A percentile compares a stretch with the other conserved stretches of the same genome.
Conservation (phyloP, 805 yeast species). For the Candida yuanshanica region DNA sequence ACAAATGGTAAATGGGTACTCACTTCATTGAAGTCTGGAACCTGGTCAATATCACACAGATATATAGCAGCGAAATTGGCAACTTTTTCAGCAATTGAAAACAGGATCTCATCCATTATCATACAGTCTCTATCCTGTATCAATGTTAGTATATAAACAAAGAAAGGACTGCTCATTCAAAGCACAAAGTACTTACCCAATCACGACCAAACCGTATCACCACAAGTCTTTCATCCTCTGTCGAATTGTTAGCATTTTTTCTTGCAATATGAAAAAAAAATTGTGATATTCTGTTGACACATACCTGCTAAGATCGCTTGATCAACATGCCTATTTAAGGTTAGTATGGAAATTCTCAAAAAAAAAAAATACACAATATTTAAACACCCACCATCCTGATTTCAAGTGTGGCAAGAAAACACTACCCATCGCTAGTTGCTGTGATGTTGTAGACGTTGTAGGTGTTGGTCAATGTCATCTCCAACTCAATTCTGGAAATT, state of each 20-base stretch:
- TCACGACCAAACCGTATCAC: slow-evolving; percentile 87
- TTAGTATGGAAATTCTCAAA: slow-evolving; percentile 1
- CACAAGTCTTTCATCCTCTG: slow-evolving; percentile 81
- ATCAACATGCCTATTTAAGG: slow-evolving; percentile 73
- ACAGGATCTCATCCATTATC: slow-evolving; percentile 85
- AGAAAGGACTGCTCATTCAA: too few relatives aligned
- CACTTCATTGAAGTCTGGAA: slow-evolving; percentile 76
- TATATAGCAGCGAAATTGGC: slow-evolving; percentile 85
- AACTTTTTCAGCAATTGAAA: slow-evolving; percentile 73
- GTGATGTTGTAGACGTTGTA: background rate
- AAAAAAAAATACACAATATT: background rate
- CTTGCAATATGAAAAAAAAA: background rate
- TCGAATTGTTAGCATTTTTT: background rate
- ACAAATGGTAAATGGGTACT: slow-evolving; percentile 9
- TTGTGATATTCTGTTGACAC: slow-evolving; percentile 5
- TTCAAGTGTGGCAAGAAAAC: slow-evolving; percentile 74
- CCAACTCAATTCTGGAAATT: too few relatives aligned
- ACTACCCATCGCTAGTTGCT: slow-evolving; percentile 53
- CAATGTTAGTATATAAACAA: background rate
- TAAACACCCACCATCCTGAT: slow-evolving; percentile 53
- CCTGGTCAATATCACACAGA: slow-evolving; percentile 82
- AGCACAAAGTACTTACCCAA: slow-evolving; percentile 22
- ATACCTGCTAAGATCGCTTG: slow-evolving; percentile 77
- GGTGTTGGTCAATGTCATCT: too few relatives aligned
- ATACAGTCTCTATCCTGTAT: slow-evolving; percentile 61